Conservation (phyloP, 2,329 filamentous ascomycete genomes). For the Cercospora canescens region DNA sequence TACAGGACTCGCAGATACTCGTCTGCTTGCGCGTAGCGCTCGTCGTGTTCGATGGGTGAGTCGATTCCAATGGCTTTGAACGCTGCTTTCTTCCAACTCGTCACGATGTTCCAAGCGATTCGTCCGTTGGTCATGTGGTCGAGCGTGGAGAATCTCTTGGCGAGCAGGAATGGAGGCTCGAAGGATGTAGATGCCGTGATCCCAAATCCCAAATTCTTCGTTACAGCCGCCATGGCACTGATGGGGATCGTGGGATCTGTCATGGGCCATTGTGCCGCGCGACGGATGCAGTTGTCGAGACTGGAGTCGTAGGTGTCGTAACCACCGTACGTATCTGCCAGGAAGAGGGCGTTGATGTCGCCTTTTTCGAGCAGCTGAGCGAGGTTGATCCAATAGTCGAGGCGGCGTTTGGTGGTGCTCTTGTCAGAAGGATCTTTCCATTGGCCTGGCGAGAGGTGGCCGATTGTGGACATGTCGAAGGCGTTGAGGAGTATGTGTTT, state of each 20-base stretch:
- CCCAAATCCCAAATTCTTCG: conserved; percentile 62
- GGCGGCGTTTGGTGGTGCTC: conserved; percentile 60
- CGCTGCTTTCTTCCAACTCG: conserved; percentile 62
- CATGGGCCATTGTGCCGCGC: conserved; percentile 65
- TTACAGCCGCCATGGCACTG: conserved; percentile 66
- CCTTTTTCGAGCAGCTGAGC: conserved; percentile 63
- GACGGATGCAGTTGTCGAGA: conserved; percentile 49
- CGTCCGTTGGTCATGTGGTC: conserved; percentile 63
- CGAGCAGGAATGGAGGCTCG: conserved; percentile 62
- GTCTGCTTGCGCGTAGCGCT: conserved; percentile 61
- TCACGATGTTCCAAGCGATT: conserved; percentile 69
- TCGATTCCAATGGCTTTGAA: conserved; percentile 64
- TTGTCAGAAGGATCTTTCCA: conserved; percentile 67
- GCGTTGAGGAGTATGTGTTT: conserved; percentile 37
- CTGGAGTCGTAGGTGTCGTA: conserved; percentile 61
- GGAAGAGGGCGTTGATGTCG: conserved; percentile 64
- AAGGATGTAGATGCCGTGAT: conserved; percentile 65
- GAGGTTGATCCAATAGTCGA: conserved; percentile 65
- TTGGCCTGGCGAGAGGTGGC: conserved; percentile 65
- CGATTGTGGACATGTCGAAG: conserved; percentile 49
- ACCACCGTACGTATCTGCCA: conserved; percentile 66
- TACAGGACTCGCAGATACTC: conserved; percentile 64
- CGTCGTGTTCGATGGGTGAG: conserved; percentile 60
- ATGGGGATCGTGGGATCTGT: conserved; percentile 66
- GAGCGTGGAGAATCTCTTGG: conserved; percentile 62